Conservation (phyloP, 1,284 basidiomycete species). For the Salmacisia buchloeana region DNA sequence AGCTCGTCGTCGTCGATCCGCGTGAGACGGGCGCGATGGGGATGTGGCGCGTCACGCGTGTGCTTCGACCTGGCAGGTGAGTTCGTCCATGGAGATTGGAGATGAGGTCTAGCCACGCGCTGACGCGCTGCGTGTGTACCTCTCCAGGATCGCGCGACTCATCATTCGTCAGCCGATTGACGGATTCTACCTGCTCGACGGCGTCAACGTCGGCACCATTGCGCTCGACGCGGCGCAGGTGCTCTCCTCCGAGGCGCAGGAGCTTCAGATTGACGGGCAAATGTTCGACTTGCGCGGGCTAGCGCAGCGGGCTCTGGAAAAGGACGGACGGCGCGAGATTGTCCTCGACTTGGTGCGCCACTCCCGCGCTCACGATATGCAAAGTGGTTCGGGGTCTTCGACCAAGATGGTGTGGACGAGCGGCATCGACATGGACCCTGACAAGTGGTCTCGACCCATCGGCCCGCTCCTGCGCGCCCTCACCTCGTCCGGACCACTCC, state of each 20-base stretch:
- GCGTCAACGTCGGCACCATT: constrained; percentile 6
- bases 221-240: background rate
- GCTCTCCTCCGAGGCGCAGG: too few species aligned
- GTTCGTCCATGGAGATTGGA: constrained; percentile 53
- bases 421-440: background rate
- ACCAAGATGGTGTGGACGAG: background rate
- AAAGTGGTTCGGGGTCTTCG: too few species aligned
- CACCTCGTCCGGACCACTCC: constrained; percentile 16
- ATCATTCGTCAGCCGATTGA: constrained; percentile 22
- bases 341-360: too few species aligned
- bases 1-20: constrained; percentile 64
- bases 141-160: constrained; percentile 56
- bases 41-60: constrained; percentile 59
- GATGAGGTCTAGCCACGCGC: too few species aligned
- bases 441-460: constrained; percentile 14
- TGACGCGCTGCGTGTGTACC: background rate
- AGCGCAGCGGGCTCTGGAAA: background rate
- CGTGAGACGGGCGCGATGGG: constrained; percentile 62
- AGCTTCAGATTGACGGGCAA: background rate
- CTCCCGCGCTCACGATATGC: too few species aligned
- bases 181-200: constrained; percentile 12
- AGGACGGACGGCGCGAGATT: too few species aligned
- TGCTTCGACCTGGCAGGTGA: background rate
- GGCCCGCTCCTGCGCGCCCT: constrained; percentile 23
- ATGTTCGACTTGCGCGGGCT: background rate